Conservation (phyloP, 257 asterid species). For the Thymus quinquecostatus region DNA sequence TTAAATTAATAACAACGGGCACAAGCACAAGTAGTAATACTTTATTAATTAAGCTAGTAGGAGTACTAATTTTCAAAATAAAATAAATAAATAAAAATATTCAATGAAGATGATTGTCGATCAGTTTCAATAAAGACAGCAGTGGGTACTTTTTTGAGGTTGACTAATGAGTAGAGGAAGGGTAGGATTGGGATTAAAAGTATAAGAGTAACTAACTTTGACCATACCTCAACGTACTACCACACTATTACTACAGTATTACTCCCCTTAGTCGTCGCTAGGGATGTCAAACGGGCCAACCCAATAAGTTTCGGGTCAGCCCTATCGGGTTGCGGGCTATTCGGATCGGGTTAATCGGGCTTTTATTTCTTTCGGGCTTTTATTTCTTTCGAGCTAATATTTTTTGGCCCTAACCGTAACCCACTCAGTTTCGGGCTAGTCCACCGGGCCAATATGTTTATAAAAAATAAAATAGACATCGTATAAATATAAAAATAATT, state of each 20-base stretch:
- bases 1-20: too few relatives aligned
- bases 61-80: not conserved
- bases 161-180: slow-evolving; percentile 1
- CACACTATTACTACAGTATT: slow-evolving; percentile 17
- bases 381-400: too few relatives aligned
- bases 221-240: slow-evolving; percentile 37
- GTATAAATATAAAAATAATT: too few relatives aligned
- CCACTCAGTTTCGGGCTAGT: too few relatives aligned
- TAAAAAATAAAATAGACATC: too few relatives aligned
- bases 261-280: not conserved
- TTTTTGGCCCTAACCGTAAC: too few relatives aligned
- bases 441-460: too few relatives aligned
- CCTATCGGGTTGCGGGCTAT: too few relatives aligned
- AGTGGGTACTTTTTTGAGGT: slow-evolving; percentile 6
- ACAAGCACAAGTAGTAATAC: not conserved
- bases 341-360: too few relatives aligned
- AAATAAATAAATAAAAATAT: not conserved
- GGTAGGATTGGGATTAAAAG: slow-evolving; percentile 13
- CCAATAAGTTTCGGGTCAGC: too few relatives aligned
- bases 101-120: slow-evolving; percentile 29
- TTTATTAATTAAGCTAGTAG: not conserved
- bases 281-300: too few relatives aligned
- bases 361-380: too few relatives aligned
- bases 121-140: slow-evolving; percentile 44
- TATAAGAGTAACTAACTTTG: slow-evolving; percentile 32